Base-by-base conservation (phyloP, 495 filamentous ascomycete genomes). In the Trichoderma virens region DNA sequence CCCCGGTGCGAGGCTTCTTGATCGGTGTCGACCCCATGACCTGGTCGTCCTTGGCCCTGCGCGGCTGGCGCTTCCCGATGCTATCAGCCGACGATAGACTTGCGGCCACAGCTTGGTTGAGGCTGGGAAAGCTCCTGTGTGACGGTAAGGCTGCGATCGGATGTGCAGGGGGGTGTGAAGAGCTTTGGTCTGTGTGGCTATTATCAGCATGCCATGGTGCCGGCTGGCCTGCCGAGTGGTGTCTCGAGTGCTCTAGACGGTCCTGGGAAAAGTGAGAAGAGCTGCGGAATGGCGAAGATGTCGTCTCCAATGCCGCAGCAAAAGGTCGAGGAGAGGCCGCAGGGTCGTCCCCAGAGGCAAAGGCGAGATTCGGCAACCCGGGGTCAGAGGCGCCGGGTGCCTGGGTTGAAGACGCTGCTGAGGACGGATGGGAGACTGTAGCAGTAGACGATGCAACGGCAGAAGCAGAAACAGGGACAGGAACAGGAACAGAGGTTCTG, bases 1-100 rank as follows among this genome's bases (percentile, higher is more conserved):
- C 62, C 4, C 63, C 47, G n/a, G 63, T 65, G 11, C 63, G 31
- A 27, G 63, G 23, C 56, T 59, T 60, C 54, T 65, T 65, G 35
- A 25, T 16, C 25, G 63, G 63, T 7, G 28, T 27, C 35, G 63
- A 54, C 34, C 39, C 61, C 61, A 43, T 62, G 8, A 23, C 39
- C 6, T 32, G 32, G 38, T 45, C 61, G 61, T n/a, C 23, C 25
- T 56, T 56, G 51, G 11, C 25, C 28, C 51, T 56, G 51, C 51
- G 51, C 51, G 51, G 28, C 51, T 56, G 51, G 51, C 51, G 51
- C 51, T 56, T 56, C 16, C 25, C 51, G 25, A 9, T 27, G 23
- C 51, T 56, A 4, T 56, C 51, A 30, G 25, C 25, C 23, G 51
- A 30, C 20, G 51, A 5, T 18, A 27, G 25, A 27, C 51, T 27